These are phyloP conservation scores for Monosporascus sp. DNA, from an alignment of 2,329 filamentous ascomycete genomes.

Conservation along the genomic window DNA sequence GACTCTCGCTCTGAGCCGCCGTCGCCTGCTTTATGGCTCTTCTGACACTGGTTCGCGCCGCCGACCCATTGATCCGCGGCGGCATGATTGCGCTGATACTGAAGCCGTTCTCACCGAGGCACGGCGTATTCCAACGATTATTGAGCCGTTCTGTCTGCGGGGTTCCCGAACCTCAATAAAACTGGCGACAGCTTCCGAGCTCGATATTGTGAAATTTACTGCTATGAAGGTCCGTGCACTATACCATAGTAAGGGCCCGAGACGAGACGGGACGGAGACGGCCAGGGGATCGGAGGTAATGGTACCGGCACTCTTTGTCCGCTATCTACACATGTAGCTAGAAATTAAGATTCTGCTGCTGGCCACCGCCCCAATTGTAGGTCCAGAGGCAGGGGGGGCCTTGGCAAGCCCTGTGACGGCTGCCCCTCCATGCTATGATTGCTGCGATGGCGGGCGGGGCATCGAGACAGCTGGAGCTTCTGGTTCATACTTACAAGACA, in stretches of 20 bases:
- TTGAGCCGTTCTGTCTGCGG: background rate
- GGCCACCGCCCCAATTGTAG: slow-evolving; percentile 11
- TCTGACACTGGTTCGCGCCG: slow-evolving; percentile 14
- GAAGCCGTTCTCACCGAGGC: too few relatives aligned
- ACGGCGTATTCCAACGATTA: background rate
- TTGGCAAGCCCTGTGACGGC: background rate
- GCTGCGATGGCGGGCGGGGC: background rate
- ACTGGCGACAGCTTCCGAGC: slow-evolving; percentile 8
- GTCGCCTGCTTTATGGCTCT: slow-evolving; percentile 16
- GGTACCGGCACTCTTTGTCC: too few relatives aligned
- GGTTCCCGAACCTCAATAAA: background rate
- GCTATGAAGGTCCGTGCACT: too few relatives aligned
- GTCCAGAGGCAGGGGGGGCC: too few relatives aligned
- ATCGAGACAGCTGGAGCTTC: background rate
- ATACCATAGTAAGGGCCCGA: too few relatives aligned
- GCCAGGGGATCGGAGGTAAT: too few relatives aligned
- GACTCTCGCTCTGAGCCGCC: background rate
- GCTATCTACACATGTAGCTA: background rate
- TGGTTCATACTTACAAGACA: background rate
- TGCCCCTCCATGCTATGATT: slow-evolving; percentile 2
- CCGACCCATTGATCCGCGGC: slow-evolving; percentile 17
- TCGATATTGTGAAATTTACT: background rate
- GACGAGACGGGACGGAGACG: too few relatives aligned
- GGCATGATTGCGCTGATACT: slow-evolving; percentile 13
- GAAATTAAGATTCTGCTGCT: slow-evolving; percentile 10